Evolutionary conservation across 2,329 filamentous ascomycete genomes (phyloP).

Genomic region (Lecanicillium sp.): DNA sequence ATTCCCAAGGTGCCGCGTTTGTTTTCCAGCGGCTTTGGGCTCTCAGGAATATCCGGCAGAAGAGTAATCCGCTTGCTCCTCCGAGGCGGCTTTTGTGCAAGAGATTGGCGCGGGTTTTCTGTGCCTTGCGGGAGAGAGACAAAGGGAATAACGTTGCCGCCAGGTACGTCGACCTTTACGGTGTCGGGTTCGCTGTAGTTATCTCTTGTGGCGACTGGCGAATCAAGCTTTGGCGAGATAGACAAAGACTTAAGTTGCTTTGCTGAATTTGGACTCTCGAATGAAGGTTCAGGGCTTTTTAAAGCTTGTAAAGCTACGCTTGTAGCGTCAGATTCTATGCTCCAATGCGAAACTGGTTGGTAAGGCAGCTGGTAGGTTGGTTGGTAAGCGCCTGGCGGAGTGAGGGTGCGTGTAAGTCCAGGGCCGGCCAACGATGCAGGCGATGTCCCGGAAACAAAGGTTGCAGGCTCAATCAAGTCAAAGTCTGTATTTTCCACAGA

Average conservation of each 20-base stretch:
- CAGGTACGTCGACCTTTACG: no score
- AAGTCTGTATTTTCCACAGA: conserved; percentile 18
- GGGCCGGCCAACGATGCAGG: no score
- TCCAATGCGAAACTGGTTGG: conserved; percentile 7
- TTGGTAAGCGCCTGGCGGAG: no score
- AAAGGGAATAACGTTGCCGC: no score
- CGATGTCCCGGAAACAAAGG: conserved; percentile 12
- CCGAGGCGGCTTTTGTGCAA: conserved; percentile 45
- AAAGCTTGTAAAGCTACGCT: conserved; percentile 11
- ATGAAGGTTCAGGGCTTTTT: conserved; percentile 11
- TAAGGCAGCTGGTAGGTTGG: no score
- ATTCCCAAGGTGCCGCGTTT: conserved; percentile 53
- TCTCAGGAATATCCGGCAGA: conserved; percentile 56
- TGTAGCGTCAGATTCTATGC: conserved; percentile 7
- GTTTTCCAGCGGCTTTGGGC: conserved; percentile 48
- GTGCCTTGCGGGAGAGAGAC: no score
- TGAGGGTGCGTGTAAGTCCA: no score
- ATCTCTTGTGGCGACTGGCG: no score
- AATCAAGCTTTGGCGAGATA: no score
- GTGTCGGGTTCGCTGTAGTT: no score
- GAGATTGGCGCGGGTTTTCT: conserved; percentile 26
- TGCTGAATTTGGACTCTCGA: conserved; percentile 21
- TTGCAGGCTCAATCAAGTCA: conserved; percentile 9
- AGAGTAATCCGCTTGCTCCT: conserved; percentile 48
- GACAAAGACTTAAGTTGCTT: no score